Percentiles rank a stretch among this genome's conserved stretches.
Conservation (phyloP, 257 asterid genomes). For the Solanum appendiculatum region DNA sequence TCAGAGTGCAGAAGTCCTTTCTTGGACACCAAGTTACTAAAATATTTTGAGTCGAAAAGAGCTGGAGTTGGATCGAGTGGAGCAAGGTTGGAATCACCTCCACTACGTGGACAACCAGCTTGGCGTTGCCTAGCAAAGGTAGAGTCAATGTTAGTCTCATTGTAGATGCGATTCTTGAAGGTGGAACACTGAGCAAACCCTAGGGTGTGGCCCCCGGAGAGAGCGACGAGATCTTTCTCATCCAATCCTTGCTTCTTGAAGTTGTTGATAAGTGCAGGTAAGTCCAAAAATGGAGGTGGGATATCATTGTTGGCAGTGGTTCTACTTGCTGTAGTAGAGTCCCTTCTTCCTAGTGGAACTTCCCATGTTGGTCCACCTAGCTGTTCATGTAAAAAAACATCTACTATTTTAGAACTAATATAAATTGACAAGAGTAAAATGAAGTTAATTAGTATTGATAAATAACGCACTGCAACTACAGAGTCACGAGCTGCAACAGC, state of each 20-base stretch:
- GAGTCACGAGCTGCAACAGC: constrained; percentile 23
- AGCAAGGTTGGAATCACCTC: constrained; percentile 27
- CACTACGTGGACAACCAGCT: constrained; percentile 24
- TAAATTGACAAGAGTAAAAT: no score
- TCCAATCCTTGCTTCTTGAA: constrained; percentile 27
- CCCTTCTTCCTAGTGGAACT: constrained; percentile 44
- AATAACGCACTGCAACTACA: constrained; percentile 11
- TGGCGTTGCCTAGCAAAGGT: constrained; percentile 5
- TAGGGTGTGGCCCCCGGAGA: constrained; percentile 40
- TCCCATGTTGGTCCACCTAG: constrained; percentile 40
- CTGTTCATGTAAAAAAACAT: constrained; percentile 1
- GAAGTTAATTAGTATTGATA: neutral
- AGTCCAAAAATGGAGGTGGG: constrained; percentile 30
- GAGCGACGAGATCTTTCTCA: constrained; percentile 28
- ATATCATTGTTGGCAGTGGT: constrained; percentile 21
- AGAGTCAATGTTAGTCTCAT: constrained; percentile 16
- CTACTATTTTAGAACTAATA: no score
- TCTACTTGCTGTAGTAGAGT: constrained; percentile 32
- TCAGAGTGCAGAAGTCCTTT: constrained; percentile 43
- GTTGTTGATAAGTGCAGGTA: constrained; percentile 12
- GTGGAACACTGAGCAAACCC: constrained; percentile 29
- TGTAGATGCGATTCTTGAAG: constrained; percentile 24
- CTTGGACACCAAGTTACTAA: neutral
- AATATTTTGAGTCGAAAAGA: constrained; percentile 24
- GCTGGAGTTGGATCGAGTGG: constrained; percentile 22